These are phyloP conservation scores for Hymenochaete sp. DNA, from an alignment of 1,284 basidiomycete genomes.

Conservation along the genomic window DNA sequence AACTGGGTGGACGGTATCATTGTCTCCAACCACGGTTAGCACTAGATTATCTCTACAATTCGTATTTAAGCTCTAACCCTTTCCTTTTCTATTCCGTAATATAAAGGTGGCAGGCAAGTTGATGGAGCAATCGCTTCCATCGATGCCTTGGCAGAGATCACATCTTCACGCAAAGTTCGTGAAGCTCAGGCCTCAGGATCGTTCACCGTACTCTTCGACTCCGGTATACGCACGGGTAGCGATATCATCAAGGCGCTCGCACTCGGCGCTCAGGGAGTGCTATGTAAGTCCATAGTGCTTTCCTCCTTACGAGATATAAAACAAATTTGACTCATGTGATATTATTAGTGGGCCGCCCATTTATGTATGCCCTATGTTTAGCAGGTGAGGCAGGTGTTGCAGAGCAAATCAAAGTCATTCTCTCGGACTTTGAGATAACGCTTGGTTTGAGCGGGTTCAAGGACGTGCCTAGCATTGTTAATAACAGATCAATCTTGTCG, in stretches of 20 bases:
- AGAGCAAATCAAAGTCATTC: conserved; percentile 39
- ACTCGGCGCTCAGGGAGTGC: conserved; percentile 55
- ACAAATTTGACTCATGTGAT: not conserved
- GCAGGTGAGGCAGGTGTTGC: conserved; percentile 47
- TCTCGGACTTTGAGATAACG: conserved; percentile 49
- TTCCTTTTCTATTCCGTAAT: not conserved
- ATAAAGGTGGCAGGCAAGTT: conserved; percentile 65
- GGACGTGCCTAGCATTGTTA: conserved; percentile 30
- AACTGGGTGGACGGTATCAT: conserved; percentile 65
- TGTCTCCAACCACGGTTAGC: conserved; percentile 71
- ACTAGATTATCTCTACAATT: not conserved
- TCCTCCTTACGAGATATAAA: not conserved
- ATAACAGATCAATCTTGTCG: conserved; percentile 6
- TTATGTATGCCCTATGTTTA: conserved; percentile 46
- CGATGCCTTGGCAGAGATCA: conserved; percentile 57
- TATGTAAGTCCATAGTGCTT: conserved; percentile 36
- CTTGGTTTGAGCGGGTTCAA: conserved; percentile 38
- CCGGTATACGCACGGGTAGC: conserved; percentile 66
- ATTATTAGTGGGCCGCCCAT: conserved; percentile 35
- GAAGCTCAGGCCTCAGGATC: conserved; percentile 48
- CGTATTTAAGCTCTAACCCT: not conserved
- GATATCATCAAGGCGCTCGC: conserved; percentile 75
- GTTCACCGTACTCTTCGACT: conserved; percentile 71
- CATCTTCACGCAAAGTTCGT: conserved; percentile 46
- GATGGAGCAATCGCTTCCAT: conserved; percentile 72